Evolutionary conservation across 192 early-diverging fungal genomes (phyloP), one percentile per base, ranked within the genome.

Genomic region (Jimgerdemannia lactiflua): DNA sequence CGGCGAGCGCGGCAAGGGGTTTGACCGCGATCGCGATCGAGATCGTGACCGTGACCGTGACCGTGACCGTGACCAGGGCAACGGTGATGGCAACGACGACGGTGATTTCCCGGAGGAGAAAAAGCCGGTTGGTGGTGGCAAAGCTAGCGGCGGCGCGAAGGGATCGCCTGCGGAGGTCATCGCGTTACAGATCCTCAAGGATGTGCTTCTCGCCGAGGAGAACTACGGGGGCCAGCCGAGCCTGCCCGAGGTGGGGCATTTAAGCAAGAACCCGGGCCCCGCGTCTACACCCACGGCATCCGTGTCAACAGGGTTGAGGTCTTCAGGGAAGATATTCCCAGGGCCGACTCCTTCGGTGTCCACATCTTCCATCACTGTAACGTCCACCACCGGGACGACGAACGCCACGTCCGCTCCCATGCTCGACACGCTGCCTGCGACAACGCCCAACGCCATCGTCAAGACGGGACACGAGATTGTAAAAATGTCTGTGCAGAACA

Each of bases 391-490:
- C 49, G 49, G 49, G 6, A 6, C 49, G 14, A 59, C 49, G 49
- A 59, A 6, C 49, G 0, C 49, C 8, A 6, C 14, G 14, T 6
- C 8, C 8, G 2, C 49, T 6, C 49, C 49, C 14, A 14, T 59
- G 8, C 8, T 59, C 49, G 49, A 59, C 14, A 59, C 49, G 49
- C 14, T 1, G 49, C 49, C 49, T 59, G 49, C 49, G 49, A 59
- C 49, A 14, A 59, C 49, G 49, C 49, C 49, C 8, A 59, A 6
- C 49, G 49, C 49, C 49, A 39, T 42, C 73, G 41, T 39, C 71
- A 83, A 79, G 68, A 64, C 81, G 39, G 86, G 86, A 0, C 82
- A 84, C 79, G 86, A 88, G 67, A 76, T 88, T 4, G 79, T 88
- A 2, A 78, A 81, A 19, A 42, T 88, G 19, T 84, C 83, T 3